These are phyloP conservation scores for Pontederia crassipes DNA, from an alignment of 176 grass and related monocot species.

Conservation along the genomic window DNA sequence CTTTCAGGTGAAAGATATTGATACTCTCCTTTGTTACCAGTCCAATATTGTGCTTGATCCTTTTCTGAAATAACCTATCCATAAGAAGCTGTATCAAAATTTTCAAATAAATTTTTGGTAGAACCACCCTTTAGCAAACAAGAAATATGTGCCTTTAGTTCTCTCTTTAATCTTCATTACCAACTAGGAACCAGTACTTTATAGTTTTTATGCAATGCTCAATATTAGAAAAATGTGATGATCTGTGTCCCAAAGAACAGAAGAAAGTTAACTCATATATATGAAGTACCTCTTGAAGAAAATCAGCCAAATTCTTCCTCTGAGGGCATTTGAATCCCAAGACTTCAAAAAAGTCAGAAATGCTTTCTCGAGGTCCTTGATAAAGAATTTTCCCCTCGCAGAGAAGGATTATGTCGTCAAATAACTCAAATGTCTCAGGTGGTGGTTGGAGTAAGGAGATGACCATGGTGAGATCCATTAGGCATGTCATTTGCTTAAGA, in stretches of 20 bases:
- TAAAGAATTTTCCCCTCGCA: conserved; percentile 88
- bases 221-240: background rate
- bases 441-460: conserved; percentile 93
- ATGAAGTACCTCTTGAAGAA: conserved; percentile 87
- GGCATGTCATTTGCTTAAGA: conserved; percentile 74
- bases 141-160: too few species aligned
- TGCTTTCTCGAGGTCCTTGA: conserved; percentile 82
- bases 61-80: conserved; percentile 70
- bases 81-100: conserved; percentile 5
- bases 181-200: too few species aligned
- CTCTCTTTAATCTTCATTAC: too few species aligned
- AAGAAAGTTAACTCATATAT: background rate
- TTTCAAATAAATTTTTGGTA: conserved; percentile 3
- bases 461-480: conserved; percentile 80
- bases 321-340: conserved; percentile 82
- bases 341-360: conserved; percentile 57
- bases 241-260: background rate
- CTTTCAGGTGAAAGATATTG: conserved; percentile 46
- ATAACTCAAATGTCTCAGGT: conserved; percentile 80
- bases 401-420: conserved; percentile 89
- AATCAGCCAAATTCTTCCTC: conserved; percentile 84
- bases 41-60: conserved; percentile 89
- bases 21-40: conserved; percentile 45
- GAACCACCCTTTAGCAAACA: background rate
- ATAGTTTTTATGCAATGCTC: background rate